Evolutionary conservation across 2,329 filamentous ascomycete species (phyloP), one percentile per base, ranked within the genome.

Genomic region (Xylariaceae sp.): DNA sequence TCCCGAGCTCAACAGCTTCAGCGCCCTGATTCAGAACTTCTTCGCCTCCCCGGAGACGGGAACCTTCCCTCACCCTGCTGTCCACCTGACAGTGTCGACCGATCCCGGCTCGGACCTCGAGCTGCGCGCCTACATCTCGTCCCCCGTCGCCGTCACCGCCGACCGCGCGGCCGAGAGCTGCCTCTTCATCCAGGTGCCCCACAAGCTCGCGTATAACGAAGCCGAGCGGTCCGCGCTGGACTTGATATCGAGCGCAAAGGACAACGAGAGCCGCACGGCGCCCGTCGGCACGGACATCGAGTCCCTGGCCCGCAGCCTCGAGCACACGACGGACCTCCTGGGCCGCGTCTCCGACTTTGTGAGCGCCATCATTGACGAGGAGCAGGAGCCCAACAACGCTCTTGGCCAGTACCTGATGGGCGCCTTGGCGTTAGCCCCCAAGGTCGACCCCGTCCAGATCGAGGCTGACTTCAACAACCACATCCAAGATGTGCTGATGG

Each of bases 401-500:
- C 73, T 98, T 41, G 92, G 89, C 51, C 94, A 98, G 68, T 94
- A 88, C 69, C 74, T 98, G 52, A 85, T 97, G 74, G 94, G 94
- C 65, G 83, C 90, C 27, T 78, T 98, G 48, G 89, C 86, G 32
- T 73, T 98, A 48, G 88, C 90, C 40, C 92, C 92, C 59, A 98
- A 97, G 76, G 92, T 97, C 46, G 87, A 95, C 57, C 73, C 83
- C 26, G 76, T 81, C 46, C 85, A 94, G 63, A 89, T 98, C 60
- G 92, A 98, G 75, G 78, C 84, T 62, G 89, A 97, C 73, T 98
- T 98, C 79, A 98, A 98, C 80, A 95, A 94, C 74, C 92, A 98
- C 71, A 88, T 98, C 66, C 92, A 98, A 72, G 92, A 98, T 65
- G 89, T 98, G 46, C 81, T 98, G 52, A 89, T 97, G 65, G 89